Percentiles rank a stretch among this genome's conserved stretches.
These are phyloP conservation scores for Sechiopsis laciniata DNA, from an alignment of 306 rosid species.

Conservation along the genomic window DNA sequence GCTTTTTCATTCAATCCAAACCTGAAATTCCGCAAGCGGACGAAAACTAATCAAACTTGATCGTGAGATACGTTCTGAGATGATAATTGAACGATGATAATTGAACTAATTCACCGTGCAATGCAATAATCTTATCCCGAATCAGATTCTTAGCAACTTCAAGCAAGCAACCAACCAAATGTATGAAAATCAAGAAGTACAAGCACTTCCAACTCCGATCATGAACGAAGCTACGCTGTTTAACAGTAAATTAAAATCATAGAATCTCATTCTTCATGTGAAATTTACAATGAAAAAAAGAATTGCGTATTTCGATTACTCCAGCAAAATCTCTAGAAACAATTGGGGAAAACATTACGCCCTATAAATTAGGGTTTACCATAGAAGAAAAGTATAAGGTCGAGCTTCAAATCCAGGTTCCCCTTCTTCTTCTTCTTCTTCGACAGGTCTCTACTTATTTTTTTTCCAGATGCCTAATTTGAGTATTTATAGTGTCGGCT, in stretches of 20 bases:
- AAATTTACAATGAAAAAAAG: neutral
- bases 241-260: neutral
- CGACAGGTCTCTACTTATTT: neutral
- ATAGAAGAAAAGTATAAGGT: neutral
- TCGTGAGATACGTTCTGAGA: neutral
- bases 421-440: neutral
- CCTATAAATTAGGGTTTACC: conserved; percentile 30
- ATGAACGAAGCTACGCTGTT: conserved; percentile 27
- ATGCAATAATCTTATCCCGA: conserved; percentile 8
- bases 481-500: neutral
- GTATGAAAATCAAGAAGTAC: neutral
- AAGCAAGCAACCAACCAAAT: conserved; percentile 5
- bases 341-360: neutral
- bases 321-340: neutral
- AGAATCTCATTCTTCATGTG: neutral
- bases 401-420: conserved; percentile 6
- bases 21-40: neutral
- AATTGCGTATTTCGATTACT: neutral
- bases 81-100: conserved; percentile 18
- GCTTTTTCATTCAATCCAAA: conserved; percentile 11
- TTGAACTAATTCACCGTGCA: no score
- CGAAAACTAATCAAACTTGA: conserved; percentile 20
- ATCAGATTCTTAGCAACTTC: conserved; percentile 6
- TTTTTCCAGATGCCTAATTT: neutral
- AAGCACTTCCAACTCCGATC: neutral